phyloP scores from a whole-genome alignment of 2,329 filamentous ascomycete genomes.

The Trichoderma koningii region DNA sequence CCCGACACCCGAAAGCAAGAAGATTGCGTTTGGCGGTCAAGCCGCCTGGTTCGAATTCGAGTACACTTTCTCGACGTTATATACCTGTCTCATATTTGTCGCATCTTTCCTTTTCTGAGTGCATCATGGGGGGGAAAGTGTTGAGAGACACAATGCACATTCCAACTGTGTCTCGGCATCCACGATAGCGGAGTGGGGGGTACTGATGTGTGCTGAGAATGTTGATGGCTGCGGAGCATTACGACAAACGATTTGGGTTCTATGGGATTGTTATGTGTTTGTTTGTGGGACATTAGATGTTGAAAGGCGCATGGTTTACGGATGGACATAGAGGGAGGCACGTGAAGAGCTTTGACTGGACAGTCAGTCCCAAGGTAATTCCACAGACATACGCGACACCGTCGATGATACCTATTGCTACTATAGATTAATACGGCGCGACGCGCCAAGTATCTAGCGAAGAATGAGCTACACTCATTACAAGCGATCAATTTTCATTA shows the following conservation, averaged over 20 bases:
- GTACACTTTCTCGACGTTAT: conserved; percentile 53
- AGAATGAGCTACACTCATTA: conserved; percentile 7
- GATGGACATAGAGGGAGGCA: conserved; percentile 26
- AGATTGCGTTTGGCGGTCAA: conserved; percentile 56
- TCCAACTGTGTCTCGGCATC: conserved; percentile 3
- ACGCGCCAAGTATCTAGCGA: conserved; percentile 23
- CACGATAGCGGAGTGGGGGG: conserved; percentile 2
- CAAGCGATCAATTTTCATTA: not conserved
- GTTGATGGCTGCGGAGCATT: conserved; percentile 6
- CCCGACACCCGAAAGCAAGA: conserved; percentile 54
- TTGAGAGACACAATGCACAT: conserved; percentile 16
- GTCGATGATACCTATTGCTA: conserved; percentile 17
- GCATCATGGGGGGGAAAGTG: conserved; percentile 7
- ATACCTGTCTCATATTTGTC: conserved; percentile 54
- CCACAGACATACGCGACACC: conserved; percentile 6
- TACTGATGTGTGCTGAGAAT: not conserved
- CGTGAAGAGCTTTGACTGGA: conserved; percentile 19
- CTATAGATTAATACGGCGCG: conserved; percentile 26
- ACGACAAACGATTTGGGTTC: conserved; percentile 13
- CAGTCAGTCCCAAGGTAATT: conserved; percentile 9
- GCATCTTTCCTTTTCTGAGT: conserved; percentile 40
- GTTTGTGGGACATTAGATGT: not conserved
- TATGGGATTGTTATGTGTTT: conserved; percentile 12
- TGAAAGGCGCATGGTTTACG: conserved; percentile 25
- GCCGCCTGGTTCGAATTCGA: conserved; percentile 60